Evolutionary conservation across 1,284 basidiomycete species (phyloP).

Genomic region (Somion occarium): DNA sequence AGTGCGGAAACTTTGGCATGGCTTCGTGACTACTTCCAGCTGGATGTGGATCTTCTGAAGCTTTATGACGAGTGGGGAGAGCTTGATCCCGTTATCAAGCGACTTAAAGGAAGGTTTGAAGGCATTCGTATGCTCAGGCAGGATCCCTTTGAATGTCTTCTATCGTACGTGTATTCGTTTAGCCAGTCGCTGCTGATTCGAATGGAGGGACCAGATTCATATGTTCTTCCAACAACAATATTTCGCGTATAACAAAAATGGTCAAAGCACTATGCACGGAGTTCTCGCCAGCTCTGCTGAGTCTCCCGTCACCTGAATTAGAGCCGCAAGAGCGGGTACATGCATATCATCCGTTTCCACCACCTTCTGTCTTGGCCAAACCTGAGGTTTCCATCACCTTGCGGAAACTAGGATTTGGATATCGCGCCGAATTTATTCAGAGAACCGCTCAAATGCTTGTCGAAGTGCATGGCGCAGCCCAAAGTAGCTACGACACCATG

Average conservation of each 20-base stretch:
- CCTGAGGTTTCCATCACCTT: constrained; percentile 63
- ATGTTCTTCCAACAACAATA: constrained; percentile 98
- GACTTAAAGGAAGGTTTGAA: constrained; percentile 54
- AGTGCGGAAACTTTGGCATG: constrained; percentile 69
- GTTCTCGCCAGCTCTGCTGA: constrained; percentile 65
- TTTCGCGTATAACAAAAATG: constrained; percentile 87
- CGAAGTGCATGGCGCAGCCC: constrained; percentile 39
- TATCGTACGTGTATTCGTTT: constrained; percentile 64
- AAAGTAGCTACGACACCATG: constrained; percentile 15
- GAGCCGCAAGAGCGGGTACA: constrained; percentile 25
- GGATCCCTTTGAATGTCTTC: constrained; percentile 93
- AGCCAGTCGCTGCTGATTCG: background rate
- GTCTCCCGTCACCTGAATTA: constrained; percentile 36
- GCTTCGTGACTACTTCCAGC: constrained; percentile 88
- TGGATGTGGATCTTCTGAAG: constrained; percentile 68
- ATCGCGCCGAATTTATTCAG: constrained; percentile 89
- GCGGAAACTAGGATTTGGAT: constrained; percentile 89
- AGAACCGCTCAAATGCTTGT: constrained; percentile 79
- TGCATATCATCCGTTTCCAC: constrained; percentile 83
- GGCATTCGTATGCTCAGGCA: constrained; percentile 82
- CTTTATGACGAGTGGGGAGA: constrained; percentile 80
- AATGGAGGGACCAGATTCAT: constrained; percentile 69
- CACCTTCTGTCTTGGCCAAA: constrained; percentile 62
- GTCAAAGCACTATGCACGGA: constrained; percentile 69
- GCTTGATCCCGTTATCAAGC: constrained; percentile 74